Base-by-base conservation (phyloP, 2,329 filamentous ascomycete species). In the Pyricularia sp. region DNA sequence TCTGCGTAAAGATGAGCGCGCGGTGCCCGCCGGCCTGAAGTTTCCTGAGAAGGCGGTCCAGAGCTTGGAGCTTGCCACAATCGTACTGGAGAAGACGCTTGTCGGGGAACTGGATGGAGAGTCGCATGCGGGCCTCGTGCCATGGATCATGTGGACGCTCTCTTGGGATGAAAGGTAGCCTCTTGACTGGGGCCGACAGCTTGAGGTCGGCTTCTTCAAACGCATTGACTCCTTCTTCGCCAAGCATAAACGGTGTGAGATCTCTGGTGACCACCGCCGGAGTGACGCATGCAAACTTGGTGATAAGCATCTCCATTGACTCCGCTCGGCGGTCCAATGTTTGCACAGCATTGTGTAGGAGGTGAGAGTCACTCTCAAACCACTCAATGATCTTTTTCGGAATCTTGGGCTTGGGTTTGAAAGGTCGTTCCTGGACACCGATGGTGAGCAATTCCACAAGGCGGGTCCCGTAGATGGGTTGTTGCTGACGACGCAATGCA, bases 1-100 rank as follows among this genome's bases (percentile, higher is more conserved):
- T 99, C 73, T 99, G 94, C 0, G 96, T 97, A 76, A 99, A 99
- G 73, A 99, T 99, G 63, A 99, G 81, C 10, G 92, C 94, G 8
- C 96, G 90, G 72, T 97, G 94, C 1, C 93, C 92, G 53, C 91
- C 92, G 2, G 90, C 85, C 76, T 97, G 93, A 8, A 99, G 82
- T 67, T 89, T 88, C 10, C 94, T 89, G 16, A 99, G 82, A 1
- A 99, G 82, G 67, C 88, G 88, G 71, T 96, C 94, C 19, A 99
- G 83, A 22, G 89, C 87, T 72, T 99, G 94, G 3, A 99, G 84
- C 75, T 99, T 99, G 70, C 94, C 94, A 72, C 94, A 97, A 75
- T 99, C 94, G 74, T 96, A 99, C 74, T 99, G 93, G 0, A 99
- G 80, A n/a, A 99, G 84, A 44, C 94, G 85, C 73, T 93, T 96